Base-by-base conservation (phyloP, 441 rosid species). In the Syzygium syzygioides region DNA sequence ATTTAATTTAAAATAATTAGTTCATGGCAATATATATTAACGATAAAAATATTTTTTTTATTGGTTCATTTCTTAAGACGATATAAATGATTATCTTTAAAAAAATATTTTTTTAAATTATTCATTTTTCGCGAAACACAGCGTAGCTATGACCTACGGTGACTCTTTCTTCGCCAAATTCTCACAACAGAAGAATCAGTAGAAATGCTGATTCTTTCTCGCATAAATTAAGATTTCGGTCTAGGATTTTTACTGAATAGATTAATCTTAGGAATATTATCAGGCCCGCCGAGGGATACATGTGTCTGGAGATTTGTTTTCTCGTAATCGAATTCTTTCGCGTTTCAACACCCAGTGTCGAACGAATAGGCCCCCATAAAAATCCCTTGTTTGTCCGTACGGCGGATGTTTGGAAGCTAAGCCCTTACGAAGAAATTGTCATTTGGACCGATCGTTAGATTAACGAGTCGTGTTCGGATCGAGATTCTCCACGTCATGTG, bases 131-230 rank as follows among this genome's bases (percentile, higher is more conserved):
- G 4, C 3, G 9, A 68, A 68, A 71, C 1, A 2, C 48, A 71
- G 1, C 2, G 5, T 1, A 1, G 2, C 5, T 18, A 9, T 8
- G 13, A 37, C 48, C 3, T 34, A 10, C 3, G 0, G 7, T 13
- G 12, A 6, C 20, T 6, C 5, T 19, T 32, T 71, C 15, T 37
- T 71, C 48, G 2, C 14, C 9, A 11, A 37, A 14, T 71, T 37
- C 5, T 71, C 28, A 23, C 52, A 7, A 71, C 23, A 71, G 17
- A 71, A 71, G 52, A 37, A 37, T 37, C 37, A 20, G 52, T 1
- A 23, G 34, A 34, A 71, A 23, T 11, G 52, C 6, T 5, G 52
- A 37, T 68, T 18, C 25, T 32, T 66, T 34, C 14, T 66, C 5
- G 13, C 20, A 66, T 34, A 68, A 68, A 34, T 37, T 14, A n/a